phyloP scores from a whole-genome alignment of 345 rosid genomes.

The Citrus unshiu region DNA sequence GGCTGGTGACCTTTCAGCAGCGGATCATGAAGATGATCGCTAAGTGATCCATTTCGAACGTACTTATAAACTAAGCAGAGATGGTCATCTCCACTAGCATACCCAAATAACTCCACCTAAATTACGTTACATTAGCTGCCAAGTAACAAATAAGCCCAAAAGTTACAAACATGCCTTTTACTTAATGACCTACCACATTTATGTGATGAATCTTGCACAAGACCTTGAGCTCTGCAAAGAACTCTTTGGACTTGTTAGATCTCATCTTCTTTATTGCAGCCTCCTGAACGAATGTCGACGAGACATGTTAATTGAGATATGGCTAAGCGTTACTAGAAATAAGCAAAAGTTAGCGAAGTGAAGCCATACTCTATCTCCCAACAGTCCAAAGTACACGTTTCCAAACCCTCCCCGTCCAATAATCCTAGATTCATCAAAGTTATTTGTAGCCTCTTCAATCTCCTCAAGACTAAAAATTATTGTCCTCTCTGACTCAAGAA shows the following conservation, averaged over 20 bases:
- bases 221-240: slow-evolving; percentile 68
- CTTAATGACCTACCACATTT: slow-evolving; percentile 45
- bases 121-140: not conserved
- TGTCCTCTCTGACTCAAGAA: slow-evolving; percentile 56
- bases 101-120: slow-evolving; percentile 66
- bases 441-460: slow-evolving; percentile 51
- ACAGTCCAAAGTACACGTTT: slow-evolving; percentile 43
- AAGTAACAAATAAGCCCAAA: not conserved
- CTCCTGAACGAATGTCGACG: slow-evolving; percentile 27
- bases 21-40: slow-evolving; percentile 65
- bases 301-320: no score
- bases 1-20: slow-evolving; percentile 51
- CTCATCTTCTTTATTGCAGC: slow-evolving; percentile 71
- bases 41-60: slow-evolving; percentile 51
- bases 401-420: slow-evolving; percentile 65
- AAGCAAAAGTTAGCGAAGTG: not conserved
- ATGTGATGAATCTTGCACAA: slow-evolving; percentile 64
- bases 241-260: slow-evolving; percentile 65
- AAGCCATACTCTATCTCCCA: slow-evolving; percentile 35
- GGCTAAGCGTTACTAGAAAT: not conserved
- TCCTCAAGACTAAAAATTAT: slow-evolving; percentile 37
- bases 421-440: slow-evolving; percentile 46
- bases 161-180: no score
- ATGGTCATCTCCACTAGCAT: slow-evolving; percentile 60
- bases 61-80: slow-evolving; percentile 63